Evolutionary conservation across 169 alveolate genomes (phyloP).

Genomic region (Plasmodium malariae): DNA sequence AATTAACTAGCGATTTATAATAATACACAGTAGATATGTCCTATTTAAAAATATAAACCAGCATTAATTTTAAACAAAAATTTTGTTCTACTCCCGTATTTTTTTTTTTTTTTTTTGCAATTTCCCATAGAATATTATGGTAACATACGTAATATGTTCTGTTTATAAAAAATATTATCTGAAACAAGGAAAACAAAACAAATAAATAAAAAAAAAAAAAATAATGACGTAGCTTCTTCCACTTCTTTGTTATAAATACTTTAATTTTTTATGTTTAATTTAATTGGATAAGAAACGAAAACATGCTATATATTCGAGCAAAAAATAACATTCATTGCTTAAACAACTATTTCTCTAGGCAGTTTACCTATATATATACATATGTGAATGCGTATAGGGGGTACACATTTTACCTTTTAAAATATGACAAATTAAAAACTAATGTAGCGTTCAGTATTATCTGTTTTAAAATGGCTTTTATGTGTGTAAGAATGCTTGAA

Average conservation of each 20-base stretch:
- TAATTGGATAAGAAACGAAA: background rate
- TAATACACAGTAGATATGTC: background rate
- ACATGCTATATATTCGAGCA: no score
- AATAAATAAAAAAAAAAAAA: background rate
- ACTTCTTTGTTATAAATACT: background rate
- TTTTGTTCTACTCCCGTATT: background rate
- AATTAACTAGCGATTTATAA: background rate
- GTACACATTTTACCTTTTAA: no score
- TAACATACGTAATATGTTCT: background rate
- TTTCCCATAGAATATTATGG: background rate
- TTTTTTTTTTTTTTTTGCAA: background rate
- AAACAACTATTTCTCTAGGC: no score
- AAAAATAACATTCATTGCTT: no score
- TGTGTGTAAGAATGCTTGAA: no score
- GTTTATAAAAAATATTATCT: background rate
- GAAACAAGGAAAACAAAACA: background rate
- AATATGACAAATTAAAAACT: no score
- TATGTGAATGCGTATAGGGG: background rate
- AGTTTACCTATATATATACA: background rate
- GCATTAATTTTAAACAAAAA: background rate
- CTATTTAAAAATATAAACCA: no score
- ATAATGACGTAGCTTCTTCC: background rate
- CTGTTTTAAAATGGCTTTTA: no score
- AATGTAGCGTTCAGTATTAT: no score
- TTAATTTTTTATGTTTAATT: background rate